Percentiles rank a stretch among this genome's conserved stretches.
Evolutionary conservation across 139 green algal genomes (phyloP).

Genomic region (Chlamydomonas eustigma): DNA sequence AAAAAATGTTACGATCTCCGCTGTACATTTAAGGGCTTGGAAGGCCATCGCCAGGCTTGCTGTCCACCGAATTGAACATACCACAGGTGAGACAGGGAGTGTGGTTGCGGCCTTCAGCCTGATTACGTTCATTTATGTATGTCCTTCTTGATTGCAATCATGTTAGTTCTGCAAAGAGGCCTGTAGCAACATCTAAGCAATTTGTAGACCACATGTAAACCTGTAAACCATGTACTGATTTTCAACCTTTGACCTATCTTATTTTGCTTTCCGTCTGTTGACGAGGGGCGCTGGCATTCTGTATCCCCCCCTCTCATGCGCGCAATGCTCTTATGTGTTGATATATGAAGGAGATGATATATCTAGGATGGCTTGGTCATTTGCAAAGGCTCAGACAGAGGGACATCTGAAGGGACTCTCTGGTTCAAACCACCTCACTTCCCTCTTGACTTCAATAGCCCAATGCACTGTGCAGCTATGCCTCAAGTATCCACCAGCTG

Average conservation of each 20-base stretch:
- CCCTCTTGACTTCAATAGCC: background rate
- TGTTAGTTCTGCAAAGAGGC: no score
- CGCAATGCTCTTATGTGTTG: no score
- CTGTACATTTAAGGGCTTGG: background rate
- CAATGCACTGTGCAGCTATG: background rate
- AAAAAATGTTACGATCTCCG: no score
- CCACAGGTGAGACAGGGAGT: background rate
- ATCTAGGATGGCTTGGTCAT: slow-evolving; percentile 6
- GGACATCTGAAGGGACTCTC: no score
- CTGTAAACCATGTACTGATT: no score
- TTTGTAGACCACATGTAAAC: no score
- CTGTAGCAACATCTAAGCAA: no score
- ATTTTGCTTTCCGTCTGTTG: no score
- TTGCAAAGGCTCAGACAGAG: slow-evolving; percentile 1
- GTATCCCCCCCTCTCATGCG: no score
- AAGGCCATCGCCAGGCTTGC: background rate
- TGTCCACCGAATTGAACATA: background rate
- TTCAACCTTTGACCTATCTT: no score
- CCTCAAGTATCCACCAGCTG: background rate
- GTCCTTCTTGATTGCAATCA: background rate
- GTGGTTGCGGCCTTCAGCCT: background rate
- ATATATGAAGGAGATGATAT: slow-evolving; percentile 8
- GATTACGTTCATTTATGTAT: background rate
- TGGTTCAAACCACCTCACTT: background rate
- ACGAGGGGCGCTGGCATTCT: no score